phyloP scores from a whole-genome alignment of 768 basidiomycete genomes.

The Daedaleopsis sinensis region DNA sequence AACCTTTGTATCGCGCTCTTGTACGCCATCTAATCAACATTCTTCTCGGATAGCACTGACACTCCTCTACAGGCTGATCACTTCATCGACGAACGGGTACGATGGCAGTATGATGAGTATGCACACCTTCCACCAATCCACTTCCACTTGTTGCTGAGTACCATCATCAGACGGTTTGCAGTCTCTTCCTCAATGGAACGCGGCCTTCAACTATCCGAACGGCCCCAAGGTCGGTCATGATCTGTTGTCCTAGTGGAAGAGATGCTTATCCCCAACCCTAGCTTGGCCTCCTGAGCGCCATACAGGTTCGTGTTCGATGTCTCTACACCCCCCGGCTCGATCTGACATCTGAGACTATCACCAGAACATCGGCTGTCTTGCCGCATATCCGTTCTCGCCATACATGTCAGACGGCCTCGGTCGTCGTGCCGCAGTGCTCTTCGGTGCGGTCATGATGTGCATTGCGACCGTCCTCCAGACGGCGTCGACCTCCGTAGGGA shows the following conservation, averaged over 20 bases:
- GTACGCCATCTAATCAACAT: conserved; percentile 16
- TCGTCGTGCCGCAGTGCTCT: conserved; percentile 37
- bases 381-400: conserved; percentile 42
- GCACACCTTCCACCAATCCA: neutral
- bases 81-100: conserved; percentile 41
- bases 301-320: conserved; percentile 32
- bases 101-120: conserved; percentile 47
- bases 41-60: neutral
- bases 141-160: neutral
- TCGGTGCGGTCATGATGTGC: conserved; percentile 44
- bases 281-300: conserved; percentile 41
- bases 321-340: neutral
- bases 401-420: conserved; percentile 46
- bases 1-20: conserved; percentile 34
- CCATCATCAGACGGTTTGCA: conserved; percentile 37
- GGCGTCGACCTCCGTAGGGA: conserved; percentile 41
- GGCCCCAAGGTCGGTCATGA: conserved; percentile 30
- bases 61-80: conserved; percentile 32
- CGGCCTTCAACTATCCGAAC: conserved; percentile 34
- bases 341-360: neutral
- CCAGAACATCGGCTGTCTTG: conserved; percentile 43
- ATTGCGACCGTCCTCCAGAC: conserved; percentile 42
- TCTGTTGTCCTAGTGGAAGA: too few relatives aligned
- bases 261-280: conserved; percentile 3
- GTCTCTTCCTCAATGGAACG: conserved; percentile 40